Percentiles rank a stretch among this genome's conserved stretches.
Conservation (phyloP, 1,284 basidiomycete species). For the Golubevia sp. region DNA sequence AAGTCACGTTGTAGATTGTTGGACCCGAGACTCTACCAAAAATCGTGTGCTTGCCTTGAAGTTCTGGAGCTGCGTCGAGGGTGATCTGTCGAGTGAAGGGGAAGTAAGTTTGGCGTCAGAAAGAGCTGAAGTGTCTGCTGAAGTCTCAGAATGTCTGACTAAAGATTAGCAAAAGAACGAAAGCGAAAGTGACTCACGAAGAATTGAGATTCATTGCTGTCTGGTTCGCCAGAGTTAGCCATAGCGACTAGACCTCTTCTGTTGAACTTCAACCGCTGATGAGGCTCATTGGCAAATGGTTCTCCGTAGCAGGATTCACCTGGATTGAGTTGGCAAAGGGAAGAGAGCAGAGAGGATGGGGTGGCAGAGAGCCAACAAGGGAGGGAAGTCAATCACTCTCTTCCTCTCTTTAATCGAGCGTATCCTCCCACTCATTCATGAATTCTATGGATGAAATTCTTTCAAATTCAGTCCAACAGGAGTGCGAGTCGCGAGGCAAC, state of each 20-base stretch:
- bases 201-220: conserved; percentile 62
- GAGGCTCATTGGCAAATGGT: conserved; percentile 90
- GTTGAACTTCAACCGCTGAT: conserved; percentile 78
- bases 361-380: conserved; percentile 66
- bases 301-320: conserved; percentile 65
- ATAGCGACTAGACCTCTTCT: conserved; percentile 89
- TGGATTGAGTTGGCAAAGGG: not conserved
- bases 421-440: not conserved
- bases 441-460: not conserved
- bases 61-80: conserved; percentile 51
- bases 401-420: not conserved
- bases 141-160: not conserved
- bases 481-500: too few relatives aligned
- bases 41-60: conserved; percentile 52
- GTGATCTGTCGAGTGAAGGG: conserved; percentile 18
- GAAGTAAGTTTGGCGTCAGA: conserved; percentile 73
- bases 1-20: conserved; percentile 63
- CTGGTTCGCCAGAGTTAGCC: conserved; percentile 78
- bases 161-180: not conserved
- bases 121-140: conserved; percentile 80
- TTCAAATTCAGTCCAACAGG: not conserved
- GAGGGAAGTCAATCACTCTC: not conserved
- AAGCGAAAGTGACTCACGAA: conserved; percentile 28
- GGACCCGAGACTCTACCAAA: conserved; percentile 41
- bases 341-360: not conserved